Conservation (phyloP, 257 asterid species). For the Agastache rugosa region DNA sequence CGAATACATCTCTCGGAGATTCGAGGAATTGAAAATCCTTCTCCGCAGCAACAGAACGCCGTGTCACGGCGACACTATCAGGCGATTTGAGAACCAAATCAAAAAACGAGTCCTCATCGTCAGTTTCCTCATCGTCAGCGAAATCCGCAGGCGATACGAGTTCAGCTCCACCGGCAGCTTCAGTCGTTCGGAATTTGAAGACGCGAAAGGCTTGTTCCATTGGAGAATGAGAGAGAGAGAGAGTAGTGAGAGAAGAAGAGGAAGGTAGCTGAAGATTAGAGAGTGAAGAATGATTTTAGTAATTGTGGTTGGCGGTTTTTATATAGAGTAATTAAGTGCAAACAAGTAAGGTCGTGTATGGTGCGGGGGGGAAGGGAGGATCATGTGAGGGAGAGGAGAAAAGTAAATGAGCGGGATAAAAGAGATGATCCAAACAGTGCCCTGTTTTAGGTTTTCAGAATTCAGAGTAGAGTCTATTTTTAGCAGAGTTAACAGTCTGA, state of each 20-base stretch:
- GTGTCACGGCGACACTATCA: slow-evolving; percentile 14
- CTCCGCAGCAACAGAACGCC: slow-evolving; percentile 10
- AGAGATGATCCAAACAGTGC: slow-evolving; percentile 35
- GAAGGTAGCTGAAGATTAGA: slow-evolving; percentile 2
- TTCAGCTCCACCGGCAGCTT: slow-evolving; percentile 41
- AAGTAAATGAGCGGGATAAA: slow-evolving; percentile 26
- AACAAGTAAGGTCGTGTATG: slow-evolving; percentile 30
- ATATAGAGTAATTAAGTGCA: not conserved
- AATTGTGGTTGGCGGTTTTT: not conserved
- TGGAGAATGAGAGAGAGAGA: not conserved
- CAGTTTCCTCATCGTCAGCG: slow-evolving; percentile 22
- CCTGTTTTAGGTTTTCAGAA: slow-evolving; percentile 26
- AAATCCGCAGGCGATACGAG: slow-evolving; percentile 11
- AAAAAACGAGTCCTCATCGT: slow-evolving; percentile 69
- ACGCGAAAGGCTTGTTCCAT: slow-evolving; percentile 62
- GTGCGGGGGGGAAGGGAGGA: slow-evolving; percentile 36
- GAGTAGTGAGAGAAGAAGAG: not conserved
- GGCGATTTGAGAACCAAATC: slow-evolving; percentile 69
- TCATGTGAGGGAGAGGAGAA: slow-evolving; percentile 38
- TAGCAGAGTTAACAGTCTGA: slow-evolving; percentile 39
- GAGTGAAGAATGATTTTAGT: not conserved
- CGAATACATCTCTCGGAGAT: slow-evolving; percentile 50
- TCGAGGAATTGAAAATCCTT: slow-evolving; percentile 41
- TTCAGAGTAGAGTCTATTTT: slow-evolving; percentile 23
- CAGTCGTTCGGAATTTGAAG: slow-evolving; percentile 61